A percentile compares a stretch with the other conserved stretches of the same genome.
These are phyloP conservation scores for Aphanoascus verrucosus DNA, from an alignment of 2,329 filamentous ascomycete genomes.

Conservation along the genomic window DNA sequence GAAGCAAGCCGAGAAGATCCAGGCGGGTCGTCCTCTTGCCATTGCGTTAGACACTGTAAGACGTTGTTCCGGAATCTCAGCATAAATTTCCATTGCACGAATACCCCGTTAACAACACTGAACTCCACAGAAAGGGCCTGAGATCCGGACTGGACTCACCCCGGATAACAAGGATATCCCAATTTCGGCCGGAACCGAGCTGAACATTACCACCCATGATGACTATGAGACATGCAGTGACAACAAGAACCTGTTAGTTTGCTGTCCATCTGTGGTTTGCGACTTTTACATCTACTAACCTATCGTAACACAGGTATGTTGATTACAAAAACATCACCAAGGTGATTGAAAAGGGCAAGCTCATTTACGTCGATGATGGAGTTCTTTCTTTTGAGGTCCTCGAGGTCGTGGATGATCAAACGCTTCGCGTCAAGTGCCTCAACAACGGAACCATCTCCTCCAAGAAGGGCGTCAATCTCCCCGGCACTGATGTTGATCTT, in stretches of 20 bases:
- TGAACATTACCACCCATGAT: conserved; percentile 97
- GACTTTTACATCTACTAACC: not conserved
- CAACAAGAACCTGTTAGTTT: conserved; percentile 79
- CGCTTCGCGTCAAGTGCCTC: conserved; percentile 70
- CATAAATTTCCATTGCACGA: conserved; percentile 23
- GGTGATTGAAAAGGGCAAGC: conserved; percentile 81
- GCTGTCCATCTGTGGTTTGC: not conserved
- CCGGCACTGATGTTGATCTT: conserved; percentile 96
- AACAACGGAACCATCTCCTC: conserved; percentile 99
- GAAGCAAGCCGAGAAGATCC: conserved; percentile 67
- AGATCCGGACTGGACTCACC: conserved; percentile 75
- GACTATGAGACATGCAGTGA: conserved; percentile 75
- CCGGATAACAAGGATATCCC: conserved; percentile 61
- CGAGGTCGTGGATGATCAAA: conserved; percentile 78
- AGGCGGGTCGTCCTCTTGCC: conserved; percentile 76
- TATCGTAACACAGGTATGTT: conserved; percentile 56
- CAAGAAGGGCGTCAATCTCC: conserved; percentile 98
- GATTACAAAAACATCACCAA: conserved; percentile 99
- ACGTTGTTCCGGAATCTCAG: conserved; percentile 17
- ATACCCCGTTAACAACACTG: not conserved
- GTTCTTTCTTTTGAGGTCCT: conserved; percentile 94
- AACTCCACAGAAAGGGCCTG: conserved; percentile 56
- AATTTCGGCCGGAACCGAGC: conserved; percentile 67
- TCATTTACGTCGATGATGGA: conserved; percentile 97
- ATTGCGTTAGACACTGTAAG: conserved; percentile 80